Evolutionary conservation across 2,329 filamentous ascomycete species (phyloP).

Genomic region (Dothidotthia symphoricarpi): DNA sequence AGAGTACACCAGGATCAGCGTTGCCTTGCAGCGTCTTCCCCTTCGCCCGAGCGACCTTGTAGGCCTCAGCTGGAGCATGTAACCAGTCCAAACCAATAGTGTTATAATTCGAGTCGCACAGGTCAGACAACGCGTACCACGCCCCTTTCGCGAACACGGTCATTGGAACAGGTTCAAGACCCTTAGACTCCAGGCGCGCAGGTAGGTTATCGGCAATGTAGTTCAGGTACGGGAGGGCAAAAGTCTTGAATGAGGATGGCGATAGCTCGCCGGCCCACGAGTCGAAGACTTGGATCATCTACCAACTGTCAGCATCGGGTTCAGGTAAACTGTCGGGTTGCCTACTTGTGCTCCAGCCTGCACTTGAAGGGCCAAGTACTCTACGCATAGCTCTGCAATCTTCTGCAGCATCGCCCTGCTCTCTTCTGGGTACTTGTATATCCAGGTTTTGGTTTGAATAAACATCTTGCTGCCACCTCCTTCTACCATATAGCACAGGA

Average conservation of each 20-base stretch:
- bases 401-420: conserved; percentile 81
- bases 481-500: conserved; percentile 99
- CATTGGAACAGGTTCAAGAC: conserved; percentile 83
- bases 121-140: conserved; percentile 87
- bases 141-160: conserved; percentile 97
- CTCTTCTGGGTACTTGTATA: conserved; percentile 82
- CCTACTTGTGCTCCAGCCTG: conserved; percentile 82
- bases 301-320: conserved; percentile 13
- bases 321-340: too few relatives aligned
- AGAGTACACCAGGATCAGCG: conserved; percentile 89
- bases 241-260: conserved; percentile 76
- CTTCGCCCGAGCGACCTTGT: conserved; percentile 67
- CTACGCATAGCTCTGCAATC: conserved; percentile 91
- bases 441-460: conserved; percentile 91
- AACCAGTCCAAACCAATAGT: conserved; percentile 95
- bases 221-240: conserved; percentile 81
- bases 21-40: conserved; percentile 89
- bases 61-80: conserved; percentile 81
- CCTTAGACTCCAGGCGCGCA: conserved; percentile 67
- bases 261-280: conserved; percentile 96
- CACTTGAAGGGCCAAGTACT: conserved; percentile 90
- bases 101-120: conserved; percentile 87
- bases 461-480: conserved; percentile 95
- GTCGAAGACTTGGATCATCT: conserved; percentile 95
- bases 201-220: conserved; percentile 83